Evolutionary conservation across 2,329 filamentous ascomycete species (phyloP).

Genomic region (Hypoxylon sp.): DNA sequence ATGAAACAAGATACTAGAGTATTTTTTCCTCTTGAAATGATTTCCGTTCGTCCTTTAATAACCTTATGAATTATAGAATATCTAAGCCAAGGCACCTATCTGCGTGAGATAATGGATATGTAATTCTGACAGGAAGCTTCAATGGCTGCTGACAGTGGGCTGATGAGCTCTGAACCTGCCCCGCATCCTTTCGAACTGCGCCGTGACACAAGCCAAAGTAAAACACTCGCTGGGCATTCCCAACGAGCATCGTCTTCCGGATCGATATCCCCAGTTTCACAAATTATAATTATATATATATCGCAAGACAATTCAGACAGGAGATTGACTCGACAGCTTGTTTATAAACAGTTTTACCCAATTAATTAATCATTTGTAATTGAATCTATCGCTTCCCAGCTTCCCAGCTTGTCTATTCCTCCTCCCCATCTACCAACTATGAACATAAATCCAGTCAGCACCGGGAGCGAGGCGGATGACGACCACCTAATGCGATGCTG

Average conservation of each 20-base stretch:
- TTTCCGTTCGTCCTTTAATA: not conserved
- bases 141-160: slow-evolving; percentile 18
- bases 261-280: slow-evolving; percentile 2
- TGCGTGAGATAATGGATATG: not conserved
- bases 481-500: slow-evolving; percentile 66
- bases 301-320: not conserved
- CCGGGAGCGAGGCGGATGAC: slow-evolving; percentile 45
- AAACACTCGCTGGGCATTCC: not conserved
- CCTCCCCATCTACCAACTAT: slow-evolving; percentile 11
- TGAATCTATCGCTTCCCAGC: not conserved
- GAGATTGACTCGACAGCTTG: not conserved
- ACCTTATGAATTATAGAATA: too few relatives aligned
- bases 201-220: not conserved
- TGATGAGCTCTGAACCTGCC: slow-evolving; percentile 19
- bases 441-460: slow-evolving; percentile 15
- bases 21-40: not conserved
- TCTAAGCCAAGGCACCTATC: too few relatives aligned
- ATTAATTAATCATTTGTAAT: not conserved
- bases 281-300: not conserved
- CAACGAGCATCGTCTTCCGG: not conserved
- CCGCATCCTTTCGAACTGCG: slow-evolving; percentile 13
- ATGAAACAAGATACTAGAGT: slow-evolving; percentile 22
- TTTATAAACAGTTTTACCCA: not conserved
- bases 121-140: not conserved
- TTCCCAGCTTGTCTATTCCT: not conserved